A percentile compares a stretch with the other conserved stretches of the same genome.
Evolutionary conservation across 1,139 yeast genomes (phyloP).

Genomic region (Zygosaccharomyces pseudobailii): DNA sequence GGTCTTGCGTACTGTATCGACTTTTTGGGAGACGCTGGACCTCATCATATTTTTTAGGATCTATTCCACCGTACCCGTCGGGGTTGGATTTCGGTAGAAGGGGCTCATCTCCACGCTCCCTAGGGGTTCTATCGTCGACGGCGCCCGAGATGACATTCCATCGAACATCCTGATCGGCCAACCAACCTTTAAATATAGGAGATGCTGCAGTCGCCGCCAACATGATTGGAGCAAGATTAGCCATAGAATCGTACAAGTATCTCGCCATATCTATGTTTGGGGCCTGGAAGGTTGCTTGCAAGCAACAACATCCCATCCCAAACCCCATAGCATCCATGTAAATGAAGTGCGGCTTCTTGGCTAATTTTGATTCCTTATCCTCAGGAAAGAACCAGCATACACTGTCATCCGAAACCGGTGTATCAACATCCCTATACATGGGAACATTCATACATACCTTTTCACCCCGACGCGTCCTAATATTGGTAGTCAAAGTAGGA

Average conservation of each 20-base stretch:
- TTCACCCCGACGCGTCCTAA: slow-evolving; percentile 80
- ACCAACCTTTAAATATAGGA: slow-evolving; percentile 84
- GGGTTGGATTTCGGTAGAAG: slow-evolving; percentile 38
- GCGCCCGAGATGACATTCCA: slow-evolving; percentile 95
- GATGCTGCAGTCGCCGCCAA: slow-evolving; percentile 85
- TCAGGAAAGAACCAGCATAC: slow-evolving; percentile 58
- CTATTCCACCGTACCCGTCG: slow-evolving; percentile 43
- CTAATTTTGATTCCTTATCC: slow-evolving; percentile 66
- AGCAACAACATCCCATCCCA: slow-evolving; percentile 97
- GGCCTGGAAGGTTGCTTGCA: slow-evolving; percentile 93
- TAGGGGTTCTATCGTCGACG: slow-evolving; percentile 90
- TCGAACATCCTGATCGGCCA: slow-evolving; percentile 92
- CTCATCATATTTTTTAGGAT: slow-evolving; percentile 38
- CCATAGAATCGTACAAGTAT: slow-evolving; percentile 77
- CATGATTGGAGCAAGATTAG: slow-evolving; percentile 80
- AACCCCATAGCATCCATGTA: slow-evolving; percentile 99
- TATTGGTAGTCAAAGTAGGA: slow-evolving; percentile 93
- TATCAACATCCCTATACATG: slow-evolving; percentile 64
- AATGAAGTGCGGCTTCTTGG: slow-evolving; percentile 76
- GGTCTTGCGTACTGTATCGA: slow-evolving; percentile 83
- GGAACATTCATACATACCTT: slow-evolving; percentile 92
- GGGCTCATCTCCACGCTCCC: slow-evolving; percentile 64
- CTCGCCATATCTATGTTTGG: slow-evolving; percentile 69
- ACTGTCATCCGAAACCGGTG: slow-evolving; percentile 67
- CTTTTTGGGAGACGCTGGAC: slow-evolving; percentile 73